Conservation (phyloP, 805 yeast genomes). For the Pichia cephalocereana region DNA sequence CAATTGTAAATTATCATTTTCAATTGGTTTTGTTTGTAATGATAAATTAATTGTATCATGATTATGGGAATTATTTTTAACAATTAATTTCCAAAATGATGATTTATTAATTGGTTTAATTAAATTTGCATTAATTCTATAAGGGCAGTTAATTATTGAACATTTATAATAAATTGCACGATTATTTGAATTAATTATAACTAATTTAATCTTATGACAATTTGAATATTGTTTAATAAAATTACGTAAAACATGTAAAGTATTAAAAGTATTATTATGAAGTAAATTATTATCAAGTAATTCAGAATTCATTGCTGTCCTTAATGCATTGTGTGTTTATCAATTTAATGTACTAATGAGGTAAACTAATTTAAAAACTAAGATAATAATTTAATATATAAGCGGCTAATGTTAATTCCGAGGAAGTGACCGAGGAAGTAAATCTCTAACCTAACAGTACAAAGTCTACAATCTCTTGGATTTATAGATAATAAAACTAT, state of each 20-base stretch:
- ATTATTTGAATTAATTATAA: conserved; percentile 48
- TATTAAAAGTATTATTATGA: conserved; percentile 43
- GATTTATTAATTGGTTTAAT: conserved; percentile 35
- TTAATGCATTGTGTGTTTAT: no score
- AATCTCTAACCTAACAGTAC: no score
- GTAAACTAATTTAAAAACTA: no score
- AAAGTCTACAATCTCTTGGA: no score
- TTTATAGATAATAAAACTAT: no score
- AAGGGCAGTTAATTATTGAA: conserved; percentile 51
- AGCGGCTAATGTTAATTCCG: no score
- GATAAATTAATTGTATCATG: conserved; percentile 21
- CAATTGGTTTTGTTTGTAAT: neutral
- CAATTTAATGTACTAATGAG: no score
- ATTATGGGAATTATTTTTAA: conserved; percentile 39
- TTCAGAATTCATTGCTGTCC: no score
- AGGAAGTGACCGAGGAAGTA: no score
- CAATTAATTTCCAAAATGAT: conserved; percentile 38
- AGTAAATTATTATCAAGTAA: conserved; percentile 16
- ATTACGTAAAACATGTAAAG: conserved; percentile 41
- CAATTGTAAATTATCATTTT: neutral
- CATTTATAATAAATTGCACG: conserved; percentile 54
- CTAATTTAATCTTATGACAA: conserved; percentile 50
- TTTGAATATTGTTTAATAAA: conserved; percentile 48
- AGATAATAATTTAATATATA: no score
- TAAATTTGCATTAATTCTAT: conserved; percentile 48